Conservation (phyloP, 371 early-diverging fungal genomes). For the Mortierella sp. region DNA sequence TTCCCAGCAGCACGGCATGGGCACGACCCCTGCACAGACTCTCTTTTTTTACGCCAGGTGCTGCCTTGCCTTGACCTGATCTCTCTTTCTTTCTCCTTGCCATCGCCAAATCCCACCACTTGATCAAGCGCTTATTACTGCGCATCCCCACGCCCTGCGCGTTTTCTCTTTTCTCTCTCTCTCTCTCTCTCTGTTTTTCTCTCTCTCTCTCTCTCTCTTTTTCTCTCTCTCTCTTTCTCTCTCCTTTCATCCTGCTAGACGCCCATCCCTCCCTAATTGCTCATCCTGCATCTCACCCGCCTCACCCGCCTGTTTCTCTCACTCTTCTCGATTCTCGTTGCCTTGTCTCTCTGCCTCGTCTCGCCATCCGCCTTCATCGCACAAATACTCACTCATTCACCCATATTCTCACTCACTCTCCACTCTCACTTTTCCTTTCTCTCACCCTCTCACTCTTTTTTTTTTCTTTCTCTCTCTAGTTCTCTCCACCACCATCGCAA, state of each 20-base stretch:
- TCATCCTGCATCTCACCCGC: too few species aligned
- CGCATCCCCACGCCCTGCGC: too few species aligned
- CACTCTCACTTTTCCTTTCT: neutral
- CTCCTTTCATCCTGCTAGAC: too few species aligned
- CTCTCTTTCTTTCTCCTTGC: too few species aligned
- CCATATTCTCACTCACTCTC: neutral
- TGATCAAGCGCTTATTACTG: too few species aligned
- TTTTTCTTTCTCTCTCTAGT: neutral
- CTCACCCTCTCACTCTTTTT: neutral
- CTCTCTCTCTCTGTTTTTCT: too few species aligned
- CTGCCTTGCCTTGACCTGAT: too few species aligned
- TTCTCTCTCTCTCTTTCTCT: neutral
- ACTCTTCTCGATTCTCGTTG: neutral
- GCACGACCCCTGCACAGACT: too few species aligned
- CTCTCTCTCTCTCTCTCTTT: neutral
- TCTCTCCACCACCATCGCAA: neutral
- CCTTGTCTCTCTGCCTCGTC: neutral
- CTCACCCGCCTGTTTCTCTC: neutral
- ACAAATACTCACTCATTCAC: neutral
- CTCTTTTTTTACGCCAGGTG: too few species aligned
- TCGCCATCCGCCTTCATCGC: neutral
- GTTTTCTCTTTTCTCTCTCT: neutral
- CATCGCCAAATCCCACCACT: too few species aligned
- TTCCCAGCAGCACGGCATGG: too few species aligned
- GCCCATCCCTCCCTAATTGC: too few species aligned